These are phyloP conservation scores for Dendrostoma leiphaemia DNA, from an alignment of 2,329 filamentous ascomycete species.

Conservation along the genomic window DNA sequence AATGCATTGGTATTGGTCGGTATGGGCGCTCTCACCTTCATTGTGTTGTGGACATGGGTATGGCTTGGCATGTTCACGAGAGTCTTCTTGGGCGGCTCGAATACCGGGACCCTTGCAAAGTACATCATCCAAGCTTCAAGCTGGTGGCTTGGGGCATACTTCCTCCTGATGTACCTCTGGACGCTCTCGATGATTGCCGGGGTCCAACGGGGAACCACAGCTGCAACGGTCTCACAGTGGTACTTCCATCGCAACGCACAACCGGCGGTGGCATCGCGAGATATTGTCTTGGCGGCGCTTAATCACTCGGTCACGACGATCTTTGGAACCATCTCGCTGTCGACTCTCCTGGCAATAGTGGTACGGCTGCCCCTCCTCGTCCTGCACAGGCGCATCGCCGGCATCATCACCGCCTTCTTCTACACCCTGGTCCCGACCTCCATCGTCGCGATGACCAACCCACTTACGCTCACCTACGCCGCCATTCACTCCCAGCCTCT, in stretches of 20 bases:
- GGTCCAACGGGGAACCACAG: conserved; percentile 86
- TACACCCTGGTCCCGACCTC: conserved; percentile 79
- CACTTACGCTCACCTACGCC: conserved; percentile 86
- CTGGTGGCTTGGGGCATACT: conserved; percentile 94
- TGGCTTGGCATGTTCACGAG: conserved; percentile 97
- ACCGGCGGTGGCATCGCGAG: conserved; percentile 72
- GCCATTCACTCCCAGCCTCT: conserved; percentile 90
- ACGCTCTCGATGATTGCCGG: conserved; percentile 83
- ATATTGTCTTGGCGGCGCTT: conserved; percentile 81
- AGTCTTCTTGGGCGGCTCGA: conserved; percentile 89
- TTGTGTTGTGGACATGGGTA: conserved; percentile 89
- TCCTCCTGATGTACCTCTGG: conserved; percentile 95
- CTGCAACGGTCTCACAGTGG: conserved; percentile 96
- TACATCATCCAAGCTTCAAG: conserved; percentile 86
- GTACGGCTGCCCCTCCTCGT: conserved; percentile 83
- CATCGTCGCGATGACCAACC: conserved; percentile 83
- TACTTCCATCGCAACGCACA: conserved; percentile 92
- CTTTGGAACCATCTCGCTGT: conserved; percentile 89
- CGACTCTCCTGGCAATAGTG: conserved; percentile 75
- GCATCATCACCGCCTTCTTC: conserved; percentile 61
- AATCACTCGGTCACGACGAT: conserved; percentile 80
- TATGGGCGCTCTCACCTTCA: conserved; percentile 69
- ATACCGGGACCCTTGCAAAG: conserved; percentile 56
- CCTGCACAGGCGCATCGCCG: conserved; percentile 67
- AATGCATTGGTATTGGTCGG: conserved; percentile 82